Evolutionary conservation across 2,329 filamentous ascomycete genomes (phyloP), one percentile per base, ranked within the genome.

Genomic region (Phoma sp.): DNA sequence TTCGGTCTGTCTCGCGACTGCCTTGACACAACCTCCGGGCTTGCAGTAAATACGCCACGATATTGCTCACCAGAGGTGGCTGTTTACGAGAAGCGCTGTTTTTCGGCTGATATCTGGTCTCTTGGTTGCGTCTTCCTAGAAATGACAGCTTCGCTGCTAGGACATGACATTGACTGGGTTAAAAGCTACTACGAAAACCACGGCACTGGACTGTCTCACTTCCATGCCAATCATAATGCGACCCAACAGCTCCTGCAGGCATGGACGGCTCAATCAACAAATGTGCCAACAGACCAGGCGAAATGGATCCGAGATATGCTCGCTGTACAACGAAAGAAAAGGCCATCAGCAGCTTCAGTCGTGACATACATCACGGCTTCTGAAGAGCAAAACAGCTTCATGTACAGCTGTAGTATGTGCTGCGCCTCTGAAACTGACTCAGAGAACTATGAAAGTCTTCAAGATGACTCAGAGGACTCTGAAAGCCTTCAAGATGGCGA

Each of bases 121-220:
- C 53, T 66, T 2, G 62, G 62, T 1, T 60, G 57, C 29, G 61
- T 64, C 9, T 66, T 62, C 33, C 15, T 66, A 9, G 62, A 64
- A 26, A 64, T 62, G 54, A 23, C 37, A 2, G 48, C 56, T n/a
- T 52, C 58, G 2, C 33, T 64, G 1, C 23, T 43, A 4, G 55
- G 57, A 1, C n/a, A 30, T 3, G 34, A 53, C 33, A 23, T 57
- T 2, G 25, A 46, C 1, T 51, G 30, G 42, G 36, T 54, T 34
- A 40, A 15, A 11, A 4, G 2, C 12, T 29, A 12, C 10, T 29
- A 40, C 15, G 6, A 9, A 3, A 3, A 2, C 9, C 38, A 7
- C 33, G 43, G 12, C 26, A 29, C 10, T 23, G 15, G 12, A 12
- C 10, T 6, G 4, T 9, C 53, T 7, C 23, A 55, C 21, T 61